Evolutionary conservation across 2,329 filamentous ascomycete genomes (phyloP), one percentile per base, ranked within the genome.

Genomic region (Aaosphaeria arxii): DNA sequence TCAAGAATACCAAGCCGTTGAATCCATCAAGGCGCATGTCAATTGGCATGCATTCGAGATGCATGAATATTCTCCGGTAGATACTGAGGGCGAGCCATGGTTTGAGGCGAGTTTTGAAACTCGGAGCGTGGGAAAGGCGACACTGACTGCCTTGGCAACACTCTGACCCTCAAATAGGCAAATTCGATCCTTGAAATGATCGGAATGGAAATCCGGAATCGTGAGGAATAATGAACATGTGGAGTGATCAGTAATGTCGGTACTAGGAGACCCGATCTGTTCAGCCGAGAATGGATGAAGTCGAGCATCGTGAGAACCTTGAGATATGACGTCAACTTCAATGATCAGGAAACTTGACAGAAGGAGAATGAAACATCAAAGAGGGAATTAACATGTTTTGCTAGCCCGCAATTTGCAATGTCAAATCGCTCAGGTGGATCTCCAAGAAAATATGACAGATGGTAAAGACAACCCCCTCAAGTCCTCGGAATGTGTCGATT

Each of bases 41-140:
- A 45, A 52, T 46, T 51, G 43, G 54, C 56, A 61, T 43, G 33
- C 33, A 9, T n/a, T n/a, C 33, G 7, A 48, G 36, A 38, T 49
- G 51, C 48, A 53, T 58, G 42, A 30, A 42, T 46, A 47, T 36
- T 45, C 46, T 52, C 51, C 48, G 50, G 53, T 56, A 54, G 47
- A 9, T 32, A 50, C 53, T 51, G 40, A 43, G 33, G 44, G 48
- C 40, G 40, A 42, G 51, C 39, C 55, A 47, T 49, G 52, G 33
- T 38, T 36, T 45, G 39, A 17, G 32, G 35, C 30, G 31, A 39
- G 36, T 46, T 47, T 48, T 67, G 65, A 68, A 68, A 69, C 66
- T 40, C 45, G 50, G 42, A 49, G 40, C 60, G 66, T 54, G 41
- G 50, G 64, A 66, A 57, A 46, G 42, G 48, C 47, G 40, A 24